phyloP scores from a whole-genome alignment of 345 rosid genomes.

The Mercurialis annua region DNA sequence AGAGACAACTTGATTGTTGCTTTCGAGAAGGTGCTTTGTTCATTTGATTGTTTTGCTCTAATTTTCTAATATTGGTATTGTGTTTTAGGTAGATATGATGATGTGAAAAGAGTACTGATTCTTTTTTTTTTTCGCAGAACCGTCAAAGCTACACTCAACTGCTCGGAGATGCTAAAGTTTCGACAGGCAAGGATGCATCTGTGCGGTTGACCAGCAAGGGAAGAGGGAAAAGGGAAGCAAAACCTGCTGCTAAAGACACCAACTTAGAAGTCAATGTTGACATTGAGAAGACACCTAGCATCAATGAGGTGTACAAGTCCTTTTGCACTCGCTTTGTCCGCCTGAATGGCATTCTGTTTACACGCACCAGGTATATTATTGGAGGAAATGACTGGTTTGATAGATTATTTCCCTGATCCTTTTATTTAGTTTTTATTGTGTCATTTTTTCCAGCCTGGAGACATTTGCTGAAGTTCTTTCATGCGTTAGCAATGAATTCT shows the following conservation, averaged over 20 bases:
- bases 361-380: slow-evolving; percentile 73
- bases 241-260: slow-evolving; percentile 43
- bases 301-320: slow-evolving; percentile 49
- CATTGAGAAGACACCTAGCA: slow-evolving; percentile 43
- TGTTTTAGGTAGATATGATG: background rate
- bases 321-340: slow-evolving; percentile 84
- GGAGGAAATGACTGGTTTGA: background rate
- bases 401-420: slow-evolving; percentile 3
- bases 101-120: background rate
- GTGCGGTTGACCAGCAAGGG: slow-evolving; percentile 45
- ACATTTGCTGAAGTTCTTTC: slow-evolving; percentile 75
- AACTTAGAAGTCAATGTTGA: slow-evolving; percentile 39
- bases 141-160: slow-evolving; percentile 68
- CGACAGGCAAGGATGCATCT: slow-evolving; percentile 40
- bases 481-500: slow-evolving; percentile 53
- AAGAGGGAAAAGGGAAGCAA: slow-evolving; percentile 57
- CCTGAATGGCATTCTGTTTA: slow-evolving; percentile 85
- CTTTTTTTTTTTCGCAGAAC: slow-evolving; percentile 39
- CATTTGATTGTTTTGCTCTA: background rate
- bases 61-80: background rate
- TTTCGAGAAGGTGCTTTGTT: slow-evolving; percentile 75
- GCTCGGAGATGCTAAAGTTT: slow-evolving; percentile 39
- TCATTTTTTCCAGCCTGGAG: slow-evolving; percentile 63
- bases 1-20: slow-evolving; percentile 96
- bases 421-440: background rate